A percentile compares a stretch with the other conserved stretches of the same genome.
These are phyloP conservation scores for Candida berthetii DNA, from an alignment of 805 yeast genomes.

Conservation along the genomic window DNA sequence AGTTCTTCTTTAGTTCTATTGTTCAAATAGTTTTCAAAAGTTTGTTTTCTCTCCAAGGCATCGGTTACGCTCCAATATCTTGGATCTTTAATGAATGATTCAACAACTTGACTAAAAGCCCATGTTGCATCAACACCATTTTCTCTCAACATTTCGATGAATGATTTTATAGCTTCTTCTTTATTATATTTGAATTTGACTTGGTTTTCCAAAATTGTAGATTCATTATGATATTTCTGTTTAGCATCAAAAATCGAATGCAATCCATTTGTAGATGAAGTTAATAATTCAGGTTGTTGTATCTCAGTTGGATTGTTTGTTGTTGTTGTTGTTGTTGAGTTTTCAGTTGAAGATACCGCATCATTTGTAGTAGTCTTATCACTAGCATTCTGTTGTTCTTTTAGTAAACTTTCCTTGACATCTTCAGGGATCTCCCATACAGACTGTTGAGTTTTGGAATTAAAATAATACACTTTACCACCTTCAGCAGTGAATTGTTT, in stretches of 20 bases:
- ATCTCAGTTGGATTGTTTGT: too few species aligned
- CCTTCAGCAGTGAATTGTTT: constrained; percentile 40
- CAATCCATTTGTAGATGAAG: constrained; percentile 12
- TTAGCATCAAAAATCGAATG: constrained; percentile 8
- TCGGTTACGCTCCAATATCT: constrained; percentile 65
- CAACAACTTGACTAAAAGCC: constrained; percentile 67
- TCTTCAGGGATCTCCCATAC: constrained; percentile 77
- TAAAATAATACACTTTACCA: constrained; percentile 66
- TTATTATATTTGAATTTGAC: constrained; percentile 12
- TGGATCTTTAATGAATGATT: constrained; percentile 47
- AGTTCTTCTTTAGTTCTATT: constrained; percentile 44
- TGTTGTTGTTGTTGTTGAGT: background rate
- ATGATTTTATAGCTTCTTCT: constrained; percentile 37
- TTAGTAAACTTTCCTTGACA: constrained; percentile 20
- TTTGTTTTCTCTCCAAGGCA: constrained; percentile 49
- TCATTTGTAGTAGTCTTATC: background rate
- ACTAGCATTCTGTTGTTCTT: constrained; percentile 3
- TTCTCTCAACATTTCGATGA: constrained; percentile 45
- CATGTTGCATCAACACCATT: constrained; percentile 63
- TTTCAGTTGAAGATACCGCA: background rate
- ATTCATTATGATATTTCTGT: constrained; percentile 14
- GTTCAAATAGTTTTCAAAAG: constrained; percentile 61
- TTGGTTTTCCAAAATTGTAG: constrained; percentile 21
- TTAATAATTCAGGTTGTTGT: background rate
- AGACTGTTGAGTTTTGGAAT: constrained; percentile 55